These are phyloP conservation scores for Ramularia collo-cygni DNA, from an alignment of 2,329 filamentous ascomycete genomes.

Conservation along the genomic window DNA sequence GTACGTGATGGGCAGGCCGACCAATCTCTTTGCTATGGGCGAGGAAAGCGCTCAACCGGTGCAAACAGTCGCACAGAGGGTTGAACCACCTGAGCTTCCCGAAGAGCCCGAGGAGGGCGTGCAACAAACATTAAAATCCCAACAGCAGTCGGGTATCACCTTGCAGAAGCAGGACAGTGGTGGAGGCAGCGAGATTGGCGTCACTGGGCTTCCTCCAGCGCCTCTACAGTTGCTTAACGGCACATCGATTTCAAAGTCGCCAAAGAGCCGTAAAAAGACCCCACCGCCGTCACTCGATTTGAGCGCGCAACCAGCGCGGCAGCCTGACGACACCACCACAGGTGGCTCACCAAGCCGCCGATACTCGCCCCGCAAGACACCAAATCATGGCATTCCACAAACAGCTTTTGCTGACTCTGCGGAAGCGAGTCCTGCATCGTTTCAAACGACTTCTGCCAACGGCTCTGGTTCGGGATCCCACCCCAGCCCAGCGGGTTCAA, in stretches of 20 bases:
- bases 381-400: conserved; percentile 17
- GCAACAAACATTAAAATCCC: conserved; percentile 28
- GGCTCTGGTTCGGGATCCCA: conserved; percentile 21
- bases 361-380: conserved; percentile 26
- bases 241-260: conserved; percentile 6
- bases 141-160: not conserved
- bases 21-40: conserved; percentile 31
- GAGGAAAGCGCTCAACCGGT: conserved; percentile 41
- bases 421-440: conserved; percentile 19
- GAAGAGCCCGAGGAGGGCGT: conserved; percentile 39
- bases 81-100: conserved; percentile 54
- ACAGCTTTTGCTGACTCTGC: conserved; percentile 13
- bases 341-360: conserved; percentile 23
- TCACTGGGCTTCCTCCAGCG: conserved; percentile 14
- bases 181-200: conserved; percentile 12
- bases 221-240: conserved; percentile 15
- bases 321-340: conserved; percentile 6
- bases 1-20: conserved; percentile 79
- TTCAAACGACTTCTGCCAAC: conserved; percentile 3
- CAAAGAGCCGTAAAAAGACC: conserved; percentile 21
- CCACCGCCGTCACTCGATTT: conserved; percentile 19
- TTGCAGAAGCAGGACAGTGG: conserved; percentile 10
- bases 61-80: conserved; percentile 79
- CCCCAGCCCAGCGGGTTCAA: conserved; percentile 34
- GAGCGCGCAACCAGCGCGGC: conserved; percentile 24